Base-by-base conservation (phyloP, 2,329 filamentous ascomycete species). In the Fusarium cyanostomum region DNA sequence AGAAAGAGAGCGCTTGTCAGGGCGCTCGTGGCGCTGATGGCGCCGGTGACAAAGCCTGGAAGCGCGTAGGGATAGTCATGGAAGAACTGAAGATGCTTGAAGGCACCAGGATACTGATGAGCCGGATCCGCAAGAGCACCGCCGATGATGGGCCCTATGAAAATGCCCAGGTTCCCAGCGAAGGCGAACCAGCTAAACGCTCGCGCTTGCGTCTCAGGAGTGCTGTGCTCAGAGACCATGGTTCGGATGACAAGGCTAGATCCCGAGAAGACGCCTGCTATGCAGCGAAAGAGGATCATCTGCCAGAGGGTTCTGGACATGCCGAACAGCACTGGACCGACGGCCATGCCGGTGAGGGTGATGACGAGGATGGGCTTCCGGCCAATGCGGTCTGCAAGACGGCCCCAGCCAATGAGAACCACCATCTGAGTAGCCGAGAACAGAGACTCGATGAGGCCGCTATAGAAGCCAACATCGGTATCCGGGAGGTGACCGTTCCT, bases 121-220 rank as follows among this genome's bases (percentile, higher is more conserved):
- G 83, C 87, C 2, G 91, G 92, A 30, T 90, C 83, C 10, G 90
- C 88, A 1, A 95, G 81, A 1, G 79, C 80, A 49, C 91, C 92
- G 37, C 91, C 90, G 16, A 92, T 71, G 8, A 92, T 69, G 3
- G 91, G 90, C 0, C 91, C 92, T 2, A 92, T 27, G 56, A 92
- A 87, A 39, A 94, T 87, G 5, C 92, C 92, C 8, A 94, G 18
- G 64, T 94, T 94, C 5, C 87, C 86, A 0, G 84, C 81, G 71
- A 94, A 92, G 9, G 90, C 89, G 71, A 94, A 94, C 80, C 87
- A 90, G 70, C 88, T 88, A 71, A 94, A 95, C 0, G 89, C 87
- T 26, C 82, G 79, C 0, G 91, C 91, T 75, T 94, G 91, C 0
- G 88, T 93, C 61, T 84, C 82, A 6, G 84, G 77, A 0, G 88